These are phyloP conservation scores for Apiospora sp. DNA, from an alignment of 2,329 filamentous ascomycete species.

Conservation along the genomic window DNA sequence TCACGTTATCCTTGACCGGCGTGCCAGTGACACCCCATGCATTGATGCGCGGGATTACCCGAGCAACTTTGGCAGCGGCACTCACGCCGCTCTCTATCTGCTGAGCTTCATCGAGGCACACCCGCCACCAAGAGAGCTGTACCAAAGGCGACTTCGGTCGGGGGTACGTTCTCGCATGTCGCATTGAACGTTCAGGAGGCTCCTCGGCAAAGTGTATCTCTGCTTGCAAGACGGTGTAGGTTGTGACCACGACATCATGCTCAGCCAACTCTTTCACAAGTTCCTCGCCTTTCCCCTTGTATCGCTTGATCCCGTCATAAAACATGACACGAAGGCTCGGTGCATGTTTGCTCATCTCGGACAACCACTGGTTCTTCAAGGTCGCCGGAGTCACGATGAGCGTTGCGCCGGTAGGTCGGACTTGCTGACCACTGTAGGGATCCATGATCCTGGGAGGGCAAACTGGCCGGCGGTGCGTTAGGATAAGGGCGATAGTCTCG, in stretches of 20 bases:
- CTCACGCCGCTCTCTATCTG: conserved; percentile 92
- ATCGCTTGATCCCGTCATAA: conserved; percentile 60
- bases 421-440: conserved; percentile 48
- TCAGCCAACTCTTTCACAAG: conserved; percentile 54
- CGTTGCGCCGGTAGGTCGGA: conserved; percentile 62
- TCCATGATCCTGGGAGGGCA: conserved; percentile 41
- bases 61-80: conserved; percentile 81
- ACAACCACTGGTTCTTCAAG: conserved; percentile 67
- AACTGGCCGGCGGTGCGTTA: conserved; percentile 61
- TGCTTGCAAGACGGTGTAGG: conserved; percentile 74
- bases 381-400: conserved; percentile 68
- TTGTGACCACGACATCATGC: conserved; percentile 69
- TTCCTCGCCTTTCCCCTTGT: conserved; percentile 46
- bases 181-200: conserved; percentile 72
- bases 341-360: conserved; percentile 66
- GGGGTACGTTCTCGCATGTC: conserved; percentile 72
- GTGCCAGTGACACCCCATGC: conserved; percentile 95
- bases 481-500: conserved; percentile 76
- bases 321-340: conserved; percentile 63
- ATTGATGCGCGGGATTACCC: conserved; percentile 81
- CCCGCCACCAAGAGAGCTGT: conserved; percentile 86
- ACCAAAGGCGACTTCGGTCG: conserved; percentile 78
- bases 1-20: conserved; percentile 80
- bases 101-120: conserved; percentile 82
- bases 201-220: conserved; percentile 81